Base-by-base conservation (phyloP, 108 stramenopile genomes). In the Hondaea fermentalgiana region DNA sequence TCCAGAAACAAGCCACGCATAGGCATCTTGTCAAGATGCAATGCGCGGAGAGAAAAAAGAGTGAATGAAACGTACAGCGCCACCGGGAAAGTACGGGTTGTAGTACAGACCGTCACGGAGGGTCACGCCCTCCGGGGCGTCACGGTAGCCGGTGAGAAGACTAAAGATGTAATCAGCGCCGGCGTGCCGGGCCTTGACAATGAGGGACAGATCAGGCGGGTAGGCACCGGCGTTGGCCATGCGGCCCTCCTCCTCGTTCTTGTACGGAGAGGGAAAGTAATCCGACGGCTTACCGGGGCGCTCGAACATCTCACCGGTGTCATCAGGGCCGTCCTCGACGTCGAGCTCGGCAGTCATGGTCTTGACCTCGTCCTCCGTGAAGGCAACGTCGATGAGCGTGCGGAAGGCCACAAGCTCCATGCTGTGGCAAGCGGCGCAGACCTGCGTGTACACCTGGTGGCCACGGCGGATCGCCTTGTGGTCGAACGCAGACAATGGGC, bases 371-470 rank as follows among this genome's bases (percentile, higher is more conserved):
- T 96, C 95, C 88, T 95, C 94, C 45, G 97, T 95, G 94, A 98
- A 98, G 21, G 98, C 97, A 57, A 98, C 98, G 25, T 97, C 99
- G 17, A 98, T 98, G 5, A 99, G 91, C 89, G 98, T 97, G 91
- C 99, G 98, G 94, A 97, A 99, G 88, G 97, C 96, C 87, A 98
- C 95, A 60, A 94, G 93, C 69, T 99, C 93, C 87, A 99, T 89
- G 90, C 95, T 96, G 90, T 94, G 94, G 92, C 99, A 99, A 55
- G 97, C 94, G 47, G 97, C 96, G 94, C 99, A 99, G 45, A 99
- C 98, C 92, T 99, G 95, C 88, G 96, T 97, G 95, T 98, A 99
- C 57, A 99, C 99, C 92, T 99, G 99, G 95, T 97, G 98, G 55
- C 99, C 99, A 57, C 99, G 97, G 76, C 99, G 97, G 89, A 99